Conservation (phyloP, 345 rosid species). For the Carallia pectinifolia region DNA sequence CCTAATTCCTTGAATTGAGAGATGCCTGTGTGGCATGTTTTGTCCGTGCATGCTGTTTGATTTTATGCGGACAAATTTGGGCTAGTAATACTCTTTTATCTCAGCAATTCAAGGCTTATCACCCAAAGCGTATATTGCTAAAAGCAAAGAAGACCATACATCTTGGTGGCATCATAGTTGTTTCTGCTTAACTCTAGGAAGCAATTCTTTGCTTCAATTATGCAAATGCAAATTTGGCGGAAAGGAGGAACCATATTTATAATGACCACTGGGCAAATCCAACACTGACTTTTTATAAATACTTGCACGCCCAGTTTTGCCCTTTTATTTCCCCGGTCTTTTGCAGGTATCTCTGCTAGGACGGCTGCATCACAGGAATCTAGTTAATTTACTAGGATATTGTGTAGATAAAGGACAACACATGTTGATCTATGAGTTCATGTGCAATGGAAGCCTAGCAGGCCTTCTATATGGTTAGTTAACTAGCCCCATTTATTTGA, state of each 20-base stretch:
- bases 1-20: not conserved
- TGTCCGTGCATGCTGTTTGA: not conserved
- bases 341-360: constrained; percentile 80
- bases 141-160: too few relatives aligned
- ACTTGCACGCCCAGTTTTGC: not conserved
- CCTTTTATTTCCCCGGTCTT: constrained; percentile 11
- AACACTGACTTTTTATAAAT: too few relatives aligned
- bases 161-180: too few relatives aligned
- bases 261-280: too few relatives aligned
- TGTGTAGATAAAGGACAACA: constrained; percentile 77
- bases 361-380: constrained; percentile 93
- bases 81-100: not conserved
- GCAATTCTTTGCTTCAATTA: too few relatives aligned
- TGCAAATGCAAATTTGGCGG: too few relatives aligned
- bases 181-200: too few relatives aligned
- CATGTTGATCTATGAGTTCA: constrained; percentile 88
- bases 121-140: too few relatives aligned
- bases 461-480: constrained; percentile 75
- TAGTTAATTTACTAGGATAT: constrained; percentile 90
- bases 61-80: not conserved
- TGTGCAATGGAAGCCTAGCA: constrained; percentile 93
- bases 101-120: not conserved
- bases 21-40: not conserved
- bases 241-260: too few relatives aligned
- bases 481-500: constrained; percentile 5